phyloP scores from a whole-genome alignment of 768 basidiomycete species.

The Mycena crocata region DNA sequence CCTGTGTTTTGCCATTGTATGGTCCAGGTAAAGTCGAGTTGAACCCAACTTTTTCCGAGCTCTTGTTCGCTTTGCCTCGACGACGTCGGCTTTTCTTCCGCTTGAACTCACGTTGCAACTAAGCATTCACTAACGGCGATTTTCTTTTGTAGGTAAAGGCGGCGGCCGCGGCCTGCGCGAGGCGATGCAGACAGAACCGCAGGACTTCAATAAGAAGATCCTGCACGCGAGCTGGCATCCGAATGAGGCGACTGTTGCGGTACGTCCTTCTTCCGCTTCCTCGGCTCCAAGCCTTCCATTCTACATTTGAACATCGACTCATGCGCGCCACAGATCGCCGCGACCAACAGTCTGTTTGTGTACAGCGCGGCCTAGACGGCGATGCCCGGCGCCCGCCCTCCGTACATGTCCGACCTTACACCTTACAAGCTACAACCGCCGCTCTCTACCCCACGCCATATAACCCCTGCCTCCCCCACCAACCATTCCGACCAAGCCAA shows the following conservation, averaged over 20 bases:
- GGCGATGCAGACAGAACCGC: constrained; percentile 85
- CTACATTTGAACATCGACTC: constrained; percentile 10
- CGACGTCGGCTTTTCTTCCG: neutral
- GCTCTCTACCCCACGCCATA: too few species aligned
- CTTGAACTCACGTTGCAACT: too few species aligned
- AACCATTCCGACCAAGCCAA: too few species aligned
- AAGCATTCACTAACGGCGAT: neutral
- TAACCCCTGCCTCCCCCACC: too few species aligned
- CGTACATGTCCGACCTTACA: too few species aligned
- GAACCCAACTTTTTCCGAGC: too few species aligned
- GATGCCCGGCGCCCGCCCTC: too few species aligned
- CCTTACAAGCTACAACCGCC: too few species aligned
- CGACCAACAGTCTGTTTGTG: constrained; percentile 95
- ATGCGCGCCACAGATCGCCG: constrained; percentile 76
- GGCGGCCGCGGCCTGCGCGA: constrained; percentile 77
- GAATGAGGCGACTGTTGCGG: constrained; percentile 96
- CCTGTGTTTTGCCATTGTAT: too few species aligned
- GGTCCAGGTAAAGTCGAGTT: neutral
- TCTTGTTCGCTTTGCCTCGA: neutral
- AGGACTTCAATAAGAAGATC: constrained; percentile 98
- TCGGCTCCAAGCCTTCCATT: neutral
- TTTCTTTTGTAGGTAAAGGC: constrained; percentile 62
- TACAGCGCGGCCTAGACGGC: constrained; percentile 72
- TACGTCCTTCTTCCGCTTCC: constrained; percentile 52
- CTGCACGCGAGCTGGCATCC: constrained; percentile 98